A percentile compares a stretch with the other conserved stretches of the same genome.
Evolutionary conservation across 208 protist genomes (phyloP).

Genomic region (Crithidia fasciculata): DNA sequence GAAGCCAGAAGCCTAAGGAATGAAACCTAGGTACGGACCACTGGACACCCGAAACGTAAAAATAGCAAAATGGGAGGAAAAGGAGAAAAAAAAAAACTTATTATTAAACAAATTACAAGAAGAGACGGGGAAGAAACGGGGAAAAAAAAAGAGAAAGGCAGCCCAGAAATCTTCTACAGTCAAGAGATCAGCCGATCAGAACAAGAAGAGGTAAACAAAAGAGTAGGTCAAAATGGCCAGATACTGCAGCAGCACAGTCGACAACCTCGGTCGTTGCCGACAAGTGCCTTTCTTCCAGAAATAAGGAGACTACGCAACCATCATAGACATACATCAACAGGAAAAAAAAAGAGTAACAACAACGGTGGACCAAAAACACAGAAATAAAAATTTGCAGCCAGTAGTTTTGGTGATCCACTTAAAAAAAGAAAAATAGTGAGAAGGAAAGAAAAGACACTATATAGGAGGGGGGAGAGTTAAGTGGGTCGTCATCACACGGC

Average conservation of each 20-base stretch:
- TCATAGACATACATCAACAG: neutral
- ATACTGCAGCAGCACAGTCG: no score
- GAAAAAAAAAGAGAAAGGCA: constrained; percentile 12
- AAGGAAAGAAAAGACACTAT: neutral
- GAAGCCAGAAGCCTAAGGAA: no score
- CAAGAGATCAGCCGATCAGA: no score
- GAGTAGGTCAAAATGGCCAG: no score
- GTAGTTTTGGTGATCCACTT: no score
- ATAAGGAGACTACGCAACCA: no score
- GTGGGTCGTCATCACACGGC: no score
- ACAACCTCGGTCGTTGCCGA: no score
- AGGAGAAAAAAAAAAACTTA: constrained; percentile 20
- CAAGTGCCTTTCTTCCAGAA: no score
- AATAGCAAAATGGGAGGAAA: constrained; percentile 4
- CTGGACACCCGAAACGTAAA: neutral
- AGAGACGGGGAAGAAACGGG: constrained; percentile 4
- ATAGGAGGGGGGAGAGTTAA: neutral
- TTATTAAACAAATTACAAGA: constrained; percentile 14
- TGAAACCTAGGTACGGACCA: no score
- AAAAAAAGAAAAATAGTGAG: constrained; percentile 1
- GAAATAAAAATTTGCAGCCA: neutral
- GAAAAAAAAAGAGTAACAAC: constrained; percentile 11
- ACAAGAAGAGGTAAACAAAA: no score
- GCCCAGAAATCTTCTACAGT: neutral
- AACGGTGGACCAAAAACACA: neutral